Base-by-base conservation (phyloP, 2,329 filamentous ascomycete species). In the Venturia asperata region DNA sequence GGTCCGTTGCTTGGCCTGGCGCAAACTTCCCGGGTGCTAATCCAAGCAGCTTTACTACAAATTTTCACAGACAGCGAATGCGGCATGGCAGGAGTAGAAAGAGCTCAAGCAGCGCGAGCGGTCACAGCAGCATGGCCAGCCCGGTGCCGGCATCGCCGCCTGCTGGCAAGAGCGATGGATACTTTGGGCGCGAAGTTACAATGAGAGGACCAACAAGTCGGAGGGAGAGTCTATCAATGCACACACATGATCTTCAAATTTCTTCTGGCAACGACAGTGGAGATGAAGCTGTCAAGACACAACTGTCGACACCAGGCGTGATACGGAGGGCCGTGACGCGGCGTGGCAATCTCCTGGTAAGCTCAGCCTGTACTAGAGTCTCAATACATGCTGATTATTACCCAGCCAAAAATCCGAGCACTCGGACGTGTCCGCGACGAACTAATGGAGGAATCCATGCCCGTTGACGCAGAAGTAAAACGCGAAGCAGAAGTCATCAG, bases 401-500 rank as follows among this genome's bases (percentile, higher is more conserved):
- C 11, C 4, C 69, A 95, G 90, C 94, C 95, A 15, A 99, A 97
- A 80, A 94, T 93, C 0, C 96, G 96, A 77, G 92, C 89, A 0
- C 99, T 99, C 75, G 92, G 92, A 5, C 88, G 94, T 13, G 96
- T 99, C 69, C 87, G 90, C 67, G 94, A 93, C 10, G 92, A 92
- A 3, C 82, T 99, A 0, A 82, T 90, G 66, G 94, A 99, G 77
- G 94, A 99, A 77, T 84, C 85, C 19, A 86, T 92, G 0, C 94
- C 94, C 0, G 81, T 96, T 11, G 94, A 99, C 71, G 88, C 89
- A 52, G 94, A 99, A 75, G 87, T 91, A 66, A 87, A 90, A 63
- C 88, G 92, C 47, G 94, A 99, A 79, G 92, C 93, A 45, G 93
- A 97, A 76, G 94, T 97, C 5, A 91, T 99, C 68, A 90, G 91